Percentiles rank a stretch among this genome's conserved stretches.
Conservation (phyloP, 305 asterid species). For the Withania somnifera region DNA sequence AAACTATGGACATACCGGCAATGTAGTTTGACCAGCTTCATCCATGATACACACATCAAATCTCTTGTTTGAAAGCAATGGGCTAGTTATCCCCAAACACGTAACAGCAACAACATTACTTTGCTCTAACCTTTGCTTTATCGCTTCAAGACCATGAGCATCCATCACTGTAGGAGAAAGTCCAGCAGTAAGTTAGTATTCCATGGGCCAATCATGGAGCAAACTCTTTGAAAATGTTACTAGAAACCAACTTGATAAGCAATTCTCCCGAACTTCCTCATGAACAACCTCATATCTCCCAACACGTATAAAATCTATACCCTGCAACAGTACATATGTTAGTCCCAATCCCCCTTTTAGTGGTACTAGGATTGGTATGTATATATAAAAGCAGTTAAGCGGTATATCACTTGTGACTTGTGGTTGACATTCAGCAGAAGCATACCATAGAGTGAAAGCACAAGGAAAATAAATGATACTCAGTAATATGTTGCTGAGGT, state of each 20-base stretch:
- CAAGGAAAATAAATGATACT: background rate
- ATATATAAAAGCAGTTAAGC: background rate
- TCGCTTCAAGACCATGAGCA: constrained; percentile 46
- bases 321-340: constrained; percentile 34
- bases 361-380: background rate
- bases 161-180: constrained; percentile 41
- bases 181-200: constrained; percentile 10
- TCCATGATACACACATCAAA: constrained; percentile 98
- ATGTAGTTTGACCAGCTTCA: constrained; percentile 97
- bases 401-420: background rate
- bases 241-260: constrained; percentile 61
- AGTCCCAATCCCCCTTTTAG: background rate
- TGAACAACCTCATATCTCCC: constrained; percentile 88
- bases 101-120: constrained; percentile 82
- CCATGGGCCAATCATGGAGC: constrained; percentile 6
- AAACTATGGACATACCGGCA: constrained; percentile 47
- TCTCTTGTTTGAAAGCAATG: constrained; percentile 70
- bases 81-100: constrained; percentile 89
- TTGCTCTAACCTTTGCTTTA: constrained; percentile 55
- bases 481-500: background rate
- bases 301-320: constrained; percentile 76
- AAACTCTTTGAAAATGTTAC: constrained; percentile 3
- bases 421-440: background rate
- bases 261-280: constrained; percentile 60
- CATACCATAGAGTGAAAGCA: constrained; percentile 2